phyloP scores from a whole-genome alignment of 176 grass and related monocot genomes.

The Eleusine coracana region DNA sequence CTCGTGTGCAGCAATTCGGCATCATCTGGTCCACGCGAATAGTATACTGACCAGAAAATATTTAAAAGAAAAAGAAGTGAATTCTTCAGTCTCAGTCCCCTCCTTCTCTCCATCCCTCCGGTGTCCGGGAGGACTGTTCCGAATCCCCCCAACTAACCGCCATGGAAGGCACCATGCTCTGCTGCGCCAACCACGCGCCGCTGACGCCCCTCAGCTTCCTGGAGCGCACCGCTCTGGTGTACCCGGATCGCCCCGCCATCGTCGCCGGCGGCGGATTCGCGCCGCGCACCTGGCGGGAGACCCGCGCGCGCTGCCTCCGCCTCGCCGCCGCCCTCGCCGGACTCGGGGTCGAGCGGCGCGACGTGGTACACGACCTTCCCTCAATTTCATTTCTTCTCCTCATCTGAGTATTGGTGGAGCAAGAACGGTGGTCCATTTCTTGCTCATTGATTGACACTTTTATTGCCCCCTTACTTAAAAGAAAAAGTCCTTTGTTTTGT shows the following conservation, averaged over 20 bases:
- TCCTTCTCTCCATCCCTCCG: no score
- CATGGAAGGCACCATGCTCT: slow-evolving; percentile 76
- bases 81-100: no score
- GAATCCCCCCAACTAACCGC: background rate
- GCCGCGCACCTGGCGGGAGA: slow-evolving; percentile 67
- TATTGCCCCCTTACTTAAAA: no score
- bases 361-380: slow-evolving; percentile 46
- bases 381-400: background rate
- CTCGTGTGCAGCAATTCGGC: no score
- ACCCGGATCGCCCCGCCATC: slow-evolving; percentile 54
- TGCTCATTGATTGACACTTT: background rate
- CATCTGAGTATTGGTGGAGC: no score
- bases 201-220: slow-evolving; percentile 90
- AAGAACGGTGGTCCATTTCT: background rate
- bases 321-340: slow-evolving; percentile 69
- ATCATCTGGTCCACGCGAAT: no score
- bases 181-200: slow-evolving; percentile 78
- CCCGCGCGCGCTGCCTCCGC: slow-evolving; percentile 65
- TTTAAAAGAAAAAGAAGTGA: no score
- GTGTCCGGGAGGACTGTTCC: no score
- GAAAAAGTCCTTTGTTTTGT: background rate
- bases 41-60: no score
- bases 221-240: slow-evolving; percentile 75
- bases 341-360: slow-evolving; percentile 58
- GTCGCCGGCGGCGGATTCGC: slow-evolving; percentile 17